These are phyloP conservation scores for Aureobasidium pullulans DNA, from an alignment of 2,329 filamentous ascomycete genomes.

Conservation along the genomic window DNA sequence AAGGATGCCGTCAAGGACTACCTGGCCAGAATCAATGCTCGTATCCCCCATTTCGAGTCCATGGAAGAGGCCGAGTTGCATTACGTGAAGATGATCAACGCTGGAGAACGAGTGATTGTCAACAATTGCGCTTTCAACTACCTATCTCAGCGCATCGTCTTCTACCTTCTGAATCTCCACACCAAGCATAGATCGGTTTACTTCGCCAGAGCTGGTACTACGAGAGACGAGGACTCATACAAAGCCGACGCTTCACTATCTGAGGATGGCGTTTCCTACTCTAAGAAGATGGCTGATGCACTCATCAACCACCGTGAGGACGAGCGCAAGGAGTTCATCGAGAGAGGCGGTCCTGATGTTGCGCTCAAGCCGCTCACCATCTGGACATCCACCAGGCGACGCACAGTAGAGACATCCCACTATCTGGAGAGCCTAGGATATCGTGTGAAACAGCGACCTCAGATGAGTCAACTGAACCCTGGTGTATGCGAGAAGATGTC, in stretches of 20 bases:
- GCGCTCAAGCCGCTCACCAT: conserved; percentile 75
- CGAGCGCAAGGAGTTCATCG: conserved; percentile 63
- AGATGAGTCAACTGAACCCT: conserved; percentile 96
- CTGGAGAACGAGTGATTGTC: conserved; percentile 83
- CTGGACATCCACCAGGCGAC: conserved; percentile 88
- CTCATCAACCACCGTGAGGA: conserved; percentile 76
- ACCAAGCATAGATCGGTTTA: conserved; percentile 93
- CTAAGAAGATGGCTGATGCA: conserved; percentile 76
- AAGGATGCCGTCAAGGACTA: conserved; percentile 91
- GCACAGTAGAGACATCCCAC: conserved; percentile 84
- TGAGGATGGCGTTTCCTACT: conserved; percentile 70
- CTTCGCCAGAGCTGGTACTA: conserved; percentile 80
- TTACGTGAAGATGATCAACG: conserved; percentile 99
- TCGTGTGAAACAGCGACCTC: conserved; percentile 81
- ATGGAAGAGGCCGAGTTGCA: conserved; percentile 93
- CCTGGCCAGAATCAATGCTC: conserved; percentile 77
- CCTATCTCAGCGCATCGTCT: conserved; percentile 92
- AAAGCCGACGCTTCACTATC: conserved; percentile 83
- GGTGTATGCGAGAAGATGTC: conserved; percentile 93
- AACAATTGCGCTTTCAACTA: conserved; percentile 98
- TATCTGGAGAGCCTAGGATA: conserved; percentile 73
- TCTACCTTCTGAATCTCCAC: conserved; percentile 94
- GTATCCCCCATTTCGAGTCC: conserved; percentile 92
- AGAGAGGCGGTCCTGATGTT: conserved; percentile 57
- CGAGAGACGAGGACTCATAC: conserved; percentile 83